Evolutionary conservation across 495 filamentous ascomycete genomes (phyloP), one percentile per base, ranked within the genome.

Genomic region (Penicillium ucsense): DNA sequence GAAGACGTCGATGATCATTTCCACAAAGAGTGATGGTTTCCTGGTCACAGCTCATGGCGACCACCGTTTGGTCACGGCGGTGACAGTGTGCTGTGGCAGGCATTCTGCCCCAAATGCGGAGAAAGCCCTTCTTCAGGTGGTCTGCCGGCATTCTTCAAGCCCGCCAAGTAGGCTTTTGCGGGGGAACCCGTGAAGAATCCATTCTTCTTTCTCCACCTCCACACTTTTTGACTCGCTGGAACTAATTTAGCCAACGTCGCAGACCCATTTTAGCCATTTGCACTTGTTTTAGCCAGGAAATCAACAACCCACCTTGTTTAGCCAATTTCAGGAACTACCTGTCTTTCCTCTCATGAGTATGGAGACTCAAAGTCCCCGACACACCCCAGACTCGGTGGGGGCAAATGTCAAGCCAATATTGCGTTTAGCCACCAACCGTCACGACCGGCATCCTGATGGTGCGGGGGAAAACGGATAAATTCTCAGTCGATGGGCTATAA

Each of bases 121-220:
- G 20, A 20, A 20, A 20, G 20, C 20, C 20, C 20, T 20, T 20
- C 20, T 20, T 20, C 20, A 20, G 20, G 20, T 20, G 20, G 20
- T 20, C 20, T 20, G 2, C 20, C 20, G 20, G 20, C 20, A 20
- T 20, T 20, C 20, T 20, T 20, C 20, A 20, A 20, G 20, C 20
- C 20, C 20, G 20, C 20, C 20, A 20, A 20, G 20, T 20, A 20
- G 20, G 20, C 20, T 20, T 20, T 20, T 20, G 20, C 20, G 20
- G 38, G 48, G 48, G 48, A 46, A 46, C 41, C 43, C 9, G 37
- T 51, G 48, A 51, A 51, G 48, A 51, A 46, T 46, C 48, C 27
- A 42, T 43, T 41, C 48, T 51, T 46, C 48, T 38, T 38, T 46
- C 48, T 38, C 43, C 43, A 20, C 48, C 29, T 50, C 43, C 48